Base-by-base conservation (phyloP, 306 rosid genomes). In the Abrus pulchellus region DNA sequence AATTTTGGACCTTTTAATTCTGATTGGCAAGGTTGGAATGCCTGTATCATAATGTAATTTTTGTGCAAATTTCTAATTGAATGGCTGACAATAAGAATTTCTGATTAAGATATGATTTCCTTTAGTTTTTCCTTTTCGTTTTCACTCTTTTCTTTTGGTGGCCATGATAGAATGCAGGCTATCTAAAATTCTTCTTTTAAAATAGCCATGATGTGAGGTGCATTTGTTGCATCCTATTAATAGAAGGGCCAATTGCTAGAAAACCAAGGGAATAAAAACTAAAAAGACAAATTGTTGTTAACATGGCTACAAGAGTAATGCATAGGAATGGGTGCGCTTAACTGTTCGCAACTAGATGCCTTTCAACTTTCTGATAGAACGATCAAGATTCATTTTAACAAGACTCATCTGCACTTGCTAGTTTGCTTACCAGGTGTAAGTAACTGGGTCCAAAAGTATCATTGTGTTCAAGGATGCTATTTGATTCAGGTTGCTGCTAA, bases 61-160 rank as follows among this genome's bases (percentile, higher is more conserved):
- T 73, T 50, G 78, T 74, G 44, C 12, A 48, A 62, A 3, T 61
- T 74, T 84, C 75, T 41, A 14, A 10, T 43, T 78, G 56, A 62
- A 32, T 2, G 40, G 53, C 47, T 64, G 71, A 56, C 56, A 50
- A 74, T 50, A 20, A 49, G n/a, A 40, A 33, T 49, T 40, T 59
- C 81, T 72, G 60, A 74, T 52, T 43, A 65, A 73, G 40, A 80
- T 61, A 68, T 44, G 43, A 32, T 68, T 54, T 80, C 48, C 50
- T 63, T 38, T 59, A 43, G 40, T 40, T 28, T 64, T 65, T 68
- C 27, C 27, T 9, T 48, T 70, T 70, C 47, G 12, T 33, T 52
- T 8, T 63, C 47, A 7, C 8, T 20, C 28, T 77, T 61, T 41
- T 43, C 13, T 45, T 77, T 43, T n/a, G 45, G 50, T 44, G 74